Evolutionary conservation across 1,139 yeast genomes (phyloP), one percentile per base, ranked within the genome.

Genomic region (Sugiyamaella grinbergsii): DNA sequence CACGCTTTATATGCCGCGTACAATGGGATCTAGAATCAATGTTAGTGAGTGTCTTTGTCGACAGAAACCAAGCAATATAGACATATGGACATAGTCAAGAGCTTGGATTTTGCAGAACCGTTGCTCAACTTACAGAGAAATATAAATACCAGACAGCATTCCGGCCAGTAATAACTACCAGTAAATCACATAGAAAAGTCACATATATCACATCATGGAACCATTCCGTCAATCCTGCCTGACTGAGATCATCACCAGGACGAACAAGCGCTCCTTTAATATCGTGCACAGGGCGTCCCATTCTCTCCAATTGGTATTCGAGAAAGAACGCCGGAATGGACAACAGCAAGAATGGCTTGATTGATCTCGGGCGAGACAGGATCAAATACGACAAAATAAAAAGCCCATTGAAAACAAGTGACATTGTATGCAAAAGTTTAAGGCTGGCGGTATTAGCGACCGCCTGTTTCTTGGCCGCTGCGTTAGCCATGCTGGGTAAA

Each of bases 121-220:
- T 10, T 52, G 33, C 32, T 75, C 68, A 3, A 67, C 66, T 40
- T 40, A 51, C 54, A 16, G 51, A 40, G 8, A 71, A 51, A 59
- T 76, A 78, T 23, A 83, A 55, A 67, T 76, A 78, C 89, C 89
- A 87, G 7, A 82, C 79, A 60, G 77, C 76, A 65, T 79, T 80
- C 24, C 79, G 65, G 5, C 89, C 88, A 37, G 80, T 66, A 0
- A 81, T 18, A 11, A 81, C 64, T 69, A 82, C 77, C 47, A 85
- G 68, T 0, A 83, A 50, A 58, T 82, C 82, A 56, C 83, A 73
- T 13, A 77, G 62, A 77, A 87, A 77, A 1, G 95, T 86, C 49
- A 85, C 68, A 63, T 87, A 87, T 51, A 88, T 73, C 19, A 86
- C 69, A 64, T 88, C 96, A 63, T 84, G 84, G 70, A 86, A 70